Base-by-base conservation (phyloP, 2,329 filamentous ascomycete genomes). In the Cladosporium phlei region DNA sequence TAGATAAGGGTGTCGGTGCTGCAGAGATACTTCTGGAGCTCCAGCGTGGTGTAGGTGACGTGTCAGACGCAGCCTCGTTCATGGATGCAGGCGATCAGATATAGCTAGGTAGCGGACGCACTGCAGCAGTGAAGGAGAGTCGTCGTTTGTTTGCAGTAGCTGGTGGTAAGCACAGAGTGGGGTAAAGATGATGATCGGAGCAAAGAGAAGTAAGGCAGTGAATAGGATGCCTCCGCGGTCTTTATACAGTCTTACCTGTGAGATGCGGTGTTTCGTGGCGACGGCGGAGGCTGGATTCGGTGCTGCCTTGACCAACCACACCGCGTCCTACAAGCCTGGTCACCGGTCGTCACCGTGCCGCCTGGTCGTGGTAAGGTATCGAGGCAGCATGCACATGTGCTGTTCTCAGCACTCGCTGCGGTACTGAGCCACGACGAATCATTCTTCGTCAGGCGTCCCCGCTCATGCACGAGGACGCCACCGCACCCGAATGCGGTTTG, bases 81-180 rank as follows among this genome's bases (percentile, higher is more conserved):
- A 45, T 45, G 27, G 42, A 45, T 37, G 42, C 42, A 45, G 40
- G 20, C 11, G 19, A 33, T 21, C 17, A 32, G 24, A 35, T 14
- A 17, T 37, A 37, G 39, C 28, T 32, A 33, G 39, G 20, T 42
- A 10, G 29, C 9, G 39, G 39, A 43, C 24, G 42, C 42, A 45
- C 42, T 45, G 42, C 42, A 45, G 32, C 12, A 25, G 42, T 45
- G 42, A 45, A 45, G 42, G 32, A 22, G 9, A 25, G n/a, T n/a
- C n/a, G n/a, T n/a, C n/a, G 34, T 22, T 28, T 16, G 42, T 37
- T 29, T 37, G 40, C 42, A 27, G 42, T 45, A 37, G 42, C 29
- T 29, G 28, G 40, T 32, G 20, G 42, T 45, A 37, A 45, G 42
- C 42, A 37, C 42, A 27, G 42, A 37, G 32, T 16, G 42, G 32